Conservation (phyloP, 495 filamentous ascomycete genomes). For the Halenospora varia region DNA sequence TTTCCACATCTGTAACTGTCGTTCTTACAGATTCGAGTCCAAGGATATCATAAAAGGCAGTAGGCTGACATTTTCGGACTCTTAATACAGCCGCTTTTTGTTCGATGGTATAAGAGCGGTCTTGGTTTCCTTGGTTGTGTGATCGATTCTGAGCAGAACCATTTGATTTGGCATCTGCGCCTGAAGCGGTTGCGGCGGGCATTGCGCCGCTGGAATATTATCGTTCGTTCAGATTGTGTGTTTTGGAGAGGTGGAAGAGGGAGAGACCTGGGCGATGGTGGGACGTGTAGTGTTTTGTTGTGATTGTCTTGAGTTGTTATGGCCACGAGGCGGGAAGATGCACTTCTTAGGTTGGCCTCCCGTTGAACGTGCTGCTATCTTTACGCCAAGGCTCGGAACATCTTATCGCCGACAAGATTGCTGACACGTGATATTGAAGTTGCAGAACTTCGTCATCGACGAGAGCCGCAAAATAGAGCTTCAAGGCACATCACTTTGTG, state of each 20-base stretch:
- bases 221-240: not conserved
- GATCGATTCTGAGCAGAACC: conserved; percentile 68
- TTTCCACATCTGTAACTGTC: conserved; percentile 68
- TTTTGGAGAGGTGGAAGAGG: not conserved
- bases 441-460: conserved; percentile 3
- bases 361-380: not conserved
- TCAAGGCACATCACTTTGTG: not conserved
- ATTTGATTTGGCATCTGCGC: conserved; percentile 45
- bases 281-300: not conserved
- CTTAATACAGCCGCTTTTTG: conserved; percentile 87
- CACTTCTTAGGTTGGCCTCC: not conserved
- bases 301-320: not conserved
- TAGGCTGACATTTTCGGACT: conserved; percentile 76
- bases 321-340: conserved; percentile 5
- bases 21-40: conserved; percentile 55
- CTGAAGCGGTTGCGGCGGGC: conserved; percentile 73
- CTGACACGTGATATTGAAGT: conserved; percentile 6
- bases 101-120: conserved; percentile 81
- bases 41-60: conserved; percentile 89
- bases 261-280: not conserved
- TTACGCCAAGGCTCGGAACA: not conserved
- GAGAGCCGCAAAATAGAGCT: not conserved
- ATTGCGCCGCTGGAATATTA: conserved; percentile 40
- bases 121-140: conserved; percentile 92
- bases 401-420: not conserved